Percentiles rank a stretch among this genome's conserved stretches.
These are phyloP conservation scores for Candida caryicola DNA, from an alignment of 805 yeast species.

Conservation along the genomic window DNA sequence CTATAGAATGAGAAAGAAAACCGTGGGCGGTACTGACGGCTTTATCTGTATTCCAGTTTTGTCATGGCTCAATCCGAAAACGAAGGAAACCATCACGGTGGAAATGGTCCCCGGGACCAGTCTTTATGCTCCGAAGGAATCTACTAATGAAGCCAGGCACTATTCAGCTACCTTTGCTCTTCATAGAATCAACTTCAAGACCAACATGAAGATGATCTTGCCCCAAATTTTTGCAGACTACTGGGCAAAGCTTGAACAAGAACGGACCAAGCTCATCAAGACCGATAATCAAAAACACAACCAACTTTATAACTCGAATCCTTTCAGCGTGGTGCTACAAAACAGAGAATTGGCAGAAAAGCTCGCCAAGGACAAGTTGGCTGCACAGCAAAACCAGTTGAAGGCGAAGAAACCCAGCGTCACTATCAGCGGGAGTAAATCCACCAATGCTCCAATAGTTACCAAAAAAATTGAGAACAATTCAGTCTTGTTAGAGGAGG, in stretches of 20 bases:
- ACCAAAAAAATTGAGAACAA: slow-evolving; percentile 5
- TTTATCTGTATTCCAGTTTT: slow-evolving; percentile 63
- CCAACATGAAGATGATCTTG: slow-evolving; percentile 81
- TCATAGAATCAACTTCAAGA: slow-evolving; percentile 73
- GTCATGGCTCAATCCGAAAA: slow-evolving; percentile 76
- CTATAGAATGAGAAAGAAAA: slow-evolving; percentile 58
- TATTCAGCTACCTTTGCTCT: slow-evolving; percentile 86
- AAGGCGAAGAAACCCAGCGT: slow-evolving; percentile 48
- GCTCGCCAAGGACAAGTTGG: slow-evolving; percentile 45
- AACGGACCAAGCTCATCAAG: slow-evolving; percentile 49
- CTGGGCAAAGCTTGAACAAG: slow-evolving; percentile 72
- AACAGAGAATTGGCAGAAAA: slow-evolving; percentile 45
- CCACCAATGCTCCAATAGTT: slow-evolving; percentile 16
- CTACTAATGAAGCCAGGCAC: slow-evolving; percentile 87
- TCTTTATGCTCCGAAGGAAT: slow-evolving; percentile 61
- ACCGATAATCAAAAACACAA: slow-evolving; percentile 48
- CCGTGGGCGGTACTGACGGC: slow-evolving; percentile 38
- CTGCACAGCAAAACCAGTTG: slow-evolving; percentile 45
- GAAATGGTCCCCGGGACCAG: slow-evolving; percentile 52
- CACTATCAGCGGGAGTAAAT: slow-evolving; percentile 29
- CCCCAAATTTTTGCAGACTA: slow-evolving; percentile 78
- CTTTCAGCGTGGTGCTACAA: slow-evolving; percentile 68
- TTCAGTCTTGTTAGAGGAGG: background rate
- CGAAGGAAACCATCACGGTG: slow-evolving; percentile 61
- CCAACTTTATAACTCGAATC: slow-evolving; percentile 62